Evolutionary conservation across 768 basidiomycete species (phyloP), one percentile per base, ranked within the genome.

Genomic region (Tulasnella sp.): DNA sequence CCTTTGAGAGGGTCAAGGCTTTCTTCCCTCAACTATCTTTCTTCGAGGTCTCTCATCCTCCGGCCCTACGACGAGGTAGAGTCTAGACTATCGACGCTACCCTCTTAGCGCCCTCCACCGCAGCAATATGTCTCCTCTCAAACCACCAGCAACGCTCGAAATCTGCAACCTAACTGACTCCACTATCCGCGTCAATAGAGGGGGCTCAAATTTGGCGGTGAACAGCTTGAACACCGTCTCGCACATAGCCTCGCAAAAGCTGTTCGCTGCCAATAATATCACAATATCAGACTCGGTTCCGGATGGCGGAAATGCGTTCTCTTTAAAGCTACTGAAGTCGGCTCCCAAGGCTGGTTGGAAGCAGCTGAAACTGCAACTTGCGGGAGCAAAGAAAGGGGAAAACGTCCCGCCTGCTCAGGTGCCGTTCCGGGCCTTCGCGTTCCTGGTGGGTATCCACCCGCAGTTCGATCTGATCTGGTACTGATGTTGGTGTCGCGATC

Each of bases 161-260:
- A 40, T 54, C 52, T 40, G 27, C 8, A 54, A 54, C 37, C 52
- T 39, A 36, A 54, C 52, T 19, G 21, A 39, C 27, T 54, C 37
- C 37, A 23, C 34, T 25, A 54, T 54, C 17, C 35, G 27, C 41
- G n/a, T 43, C n/a, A 43, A n/a, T 43, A n/a, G 27, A 29, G 39
- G 39, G 37, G 52, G 8, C 37, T 36, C 4, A 39, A 54, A 54
- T 29, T 29, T 29, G 37, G 9, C 6, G 27, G 27, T 43, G 9
- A n/a, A 43, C 9, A 6, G 17, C 7, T 17, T 6, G 41, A 17
- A 25, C n/a, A 43, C 17, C 41, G n/a, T 6, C 9, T 43, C n/a
- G 17, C 17, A 6, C 27, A n/a, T 25, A 43, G 17, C 41, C n/a
- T 43, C n/a, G 6, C 6, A 9, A 9, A 43, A 43, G 27, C 27